These are phyloP conservation scores for Microsporum audouinii DNA, from an alignment of 2,329 filamentous ascomycete species.

Conservation along the genomic window DNA sequence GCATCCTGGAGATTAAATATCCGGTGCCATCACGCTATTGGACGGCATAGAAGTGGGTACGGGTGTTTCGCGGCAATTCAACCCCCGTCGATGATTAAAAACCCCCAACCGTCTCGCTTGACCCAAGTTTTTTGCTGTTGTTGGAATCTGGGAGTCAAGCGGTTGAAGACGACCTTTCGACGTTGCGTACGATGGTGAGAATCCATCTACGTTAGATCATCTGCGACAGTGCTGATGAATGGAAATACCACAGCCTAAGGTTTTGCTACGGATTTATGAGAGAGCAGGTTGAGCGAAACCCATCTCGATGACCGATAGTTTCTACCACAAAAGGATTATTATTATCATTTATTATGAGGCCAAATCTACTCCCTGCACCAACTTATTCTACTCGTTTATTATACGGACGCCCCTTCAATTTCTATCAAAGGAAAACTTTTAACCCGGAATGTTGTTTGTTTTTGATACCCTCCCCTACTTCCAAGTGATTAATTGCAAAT, in stretches of 20 bases:
- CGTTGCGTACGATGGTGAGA: background rate
- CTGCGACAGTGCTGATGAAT: background rate
- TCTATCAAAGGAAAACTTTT: background rate
- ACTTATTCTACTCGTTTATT: background rate
- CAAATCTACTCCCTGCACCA: background rate
- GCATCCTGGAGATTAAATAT: background rate
- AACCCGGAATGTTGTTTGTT: background rate
- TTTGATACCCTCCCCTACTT: background rate
- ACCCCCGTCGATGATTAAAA: background rate
- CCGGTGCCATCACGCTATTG: background rate
- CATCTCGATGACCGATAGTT: background rate
- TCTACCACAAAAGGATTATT: background rate
- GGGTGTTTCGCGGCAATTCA: constrained; percentile 1
- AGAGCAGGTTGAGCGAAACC: background rate
- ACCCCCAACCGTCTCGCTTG: background rate
- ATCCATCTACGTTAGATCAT: background rate
- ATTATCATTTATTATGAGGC: background rate
- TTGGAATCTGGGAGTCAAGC: background rate
- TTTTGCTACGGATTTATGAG: background rate
- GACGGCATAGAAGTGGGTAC: background rate
- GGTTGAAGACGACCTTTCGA: background rate
- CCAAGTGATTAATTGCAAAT: background rate
- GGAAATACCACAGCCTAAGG: background rate
- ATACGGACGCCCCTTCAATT: background rate
- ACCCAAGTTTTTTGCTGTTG: background rate